Base-by-base conservation (phyloP, 2,329 filamentous ascomycete genomes). In the Colletotrichum cereale region DNA sequence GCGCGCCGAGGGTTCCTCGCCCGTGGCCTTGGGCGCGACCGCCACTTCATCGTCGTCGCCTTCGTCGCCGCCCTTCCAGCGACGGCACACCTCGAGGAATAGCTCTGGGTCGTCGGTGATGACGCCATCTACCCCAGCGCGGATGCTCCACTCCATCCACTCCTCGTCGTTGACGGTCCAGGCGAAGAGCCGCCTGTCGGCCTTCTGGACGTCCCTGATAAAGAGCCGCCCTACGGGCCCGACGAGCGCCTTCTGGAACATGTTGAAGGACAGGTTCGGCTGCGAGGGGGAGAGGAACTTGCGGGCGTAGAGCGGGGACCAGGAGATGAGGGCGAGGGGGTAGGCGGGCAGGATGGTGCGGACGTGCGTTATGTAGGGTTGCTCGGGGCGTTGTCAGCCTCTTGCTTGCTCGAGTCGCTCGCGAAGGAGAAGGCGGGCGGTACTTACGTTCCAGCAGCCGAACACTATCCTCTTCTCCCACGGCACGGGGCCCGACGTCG, bases 91-190 rank as follows among this genome's bases (percentile, higher is more conserved):
- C 55, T 91, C 87, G 31, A 90, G 78, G 77, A 91, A 96, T 74
- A 87, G 81, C 78, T 87, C 87, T 1, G 93, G 93, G 75, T 97
- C 91, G 78, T 98, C 95, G 0, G 95, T 97, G 64, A 97, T 91
- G 5, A 97, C 92, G 0, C 93, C 95, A 75, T 97, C 93, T 1
- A 97, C 83, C 34, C 76, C 76, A 52, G 88, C 82, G 36, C 85
- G 81, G 42, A 97, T 89, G 74, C 90, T 88, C 94, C 94, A 97
- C 76, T 90, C 87, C 95, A 98, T 98, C 81, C 90, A 88, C 61
- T 86, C 85, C 73, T 89, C 87, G 18, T 92, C 88, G 79, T 98
- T 97, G 62, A 97, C 93, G 0, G 95, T 98, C 96, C 96, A 98
- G 0, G 90, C 88, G 76, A 92, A 91, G 5, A 98, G 84, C 5